Base-by-base conservation (phyloP, 2,329 filamentous ascomycete genomes). In the Monilinia fructicola region DNA sequence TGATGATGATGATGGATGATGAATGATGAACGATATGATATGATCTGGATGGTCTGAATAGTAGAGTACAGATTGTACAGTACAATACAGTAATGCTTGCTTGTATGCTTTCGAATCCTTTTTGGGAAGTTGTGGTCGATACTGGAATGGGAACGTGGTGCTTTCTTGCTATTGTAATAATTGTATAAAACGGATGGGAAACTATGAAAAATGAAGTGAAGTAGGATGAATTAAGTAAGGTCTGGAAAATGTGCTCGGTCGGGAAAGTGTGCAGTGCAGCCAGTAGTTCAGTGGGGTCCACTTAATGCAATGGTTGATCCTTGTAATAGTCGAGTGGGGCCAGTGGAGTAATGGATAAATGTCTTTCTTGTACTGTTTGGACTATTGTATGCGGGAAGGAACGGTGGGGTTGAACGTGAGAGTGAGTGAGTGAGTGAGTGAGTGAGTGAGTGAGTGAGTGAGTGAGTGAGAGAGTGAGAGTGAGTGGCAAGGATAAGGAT, bases 341-440 rank as follows among this genome's bases (percentile, higher is more conserved):
- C 3, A 1, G 46, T 50, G 46, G 46, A 23, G 12, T 50, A 23
- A 26, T 52, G 44, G 23, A 23, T 23, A n/a, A 59, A 59, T 59
- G 56, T 59, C 56, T 59, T 59, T 26, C 31, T 35, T 35, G 31
- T 35, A 35, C 31, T 59, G 31, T 26, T 59, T 42, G 48, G 11
- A 60, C 56, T 60, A 60, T 60, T 60, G 56, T 50, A 60, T 60
- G 56, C 56, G 56, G 56, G 56, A 50, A 60, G 56, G 56, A 60
- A 60, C 56, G 56, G 56, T 60, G 56, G 56, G 56, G 56, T 48
- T 14, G 42, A 35, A 11, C 35, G 42, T 10, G 21, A 35, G 31
- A 35, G 31, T 5, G 31, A 35, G 31, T 4, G 31, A 6, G 31
- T 6, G 31, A 31, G 31, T 3, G 31, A 31, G 31, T 31, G 31